A percentile compares a stretch with the other conserved stretches of the same genome.
phyloP scores from a whole-genome alignment of 2,329 filamentous ascomycete genomes.

The Escovopsis weberi region DNA sequence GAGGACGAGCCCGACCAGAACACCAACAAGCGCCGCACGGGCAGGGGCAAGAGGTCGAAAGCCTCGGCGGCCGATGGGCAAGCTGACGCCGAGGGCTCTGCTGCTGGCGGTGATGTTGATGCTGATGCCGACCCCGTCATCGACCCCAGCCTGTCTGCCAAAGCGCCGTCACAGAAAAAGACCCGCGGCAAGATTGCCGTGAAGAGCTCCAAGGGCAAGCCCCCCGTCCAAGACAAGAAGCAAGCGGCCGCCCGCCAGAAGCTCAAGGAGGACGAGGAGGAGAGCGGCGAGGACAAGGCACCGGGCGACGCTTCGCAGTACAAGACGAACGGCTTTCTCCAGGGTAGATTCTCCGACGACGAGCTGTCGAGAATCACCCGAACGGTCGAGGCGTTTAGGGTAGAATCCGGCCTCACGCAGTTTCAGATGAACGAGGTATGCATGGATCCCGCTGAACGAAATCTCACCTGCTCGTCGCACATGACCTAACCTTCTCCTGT shows the following conservation, averaged over 20 bases:
- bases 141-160: slow-evolving; percentile 20
- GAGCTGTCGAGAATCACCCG: slow-evolving; percentile 27
- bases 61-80: slow-evolving; percentile 16
- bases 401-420: slow-evolving; percentile 27
- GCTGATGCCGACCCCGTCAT: slow-evolving; percentile 7
- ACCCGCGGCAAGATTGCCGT: slow-evolving; percentile 15
- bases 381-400: slow-evolving; percentile 30
- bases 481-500: slow-evolving; percentile 1
- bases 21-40: slow-evolving; percentile 15
- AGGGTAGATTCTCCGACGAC: slow-evolving; percentile 28
- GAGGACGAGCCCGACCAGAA: not conserved
- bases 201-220: slow-evolving; percentile 9
- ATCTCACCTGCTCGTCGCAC: slow-evolving; percentile 7
- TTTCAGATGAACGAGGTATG: slow-evolving; percentile 31
- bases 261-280: slow-evolving; percentile 5
- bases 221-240: slow-evolving; percentile 9
- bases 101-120: slow-evolving; percentile 8
- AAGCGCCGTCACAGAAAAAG: slow-evolving; percentile 17
- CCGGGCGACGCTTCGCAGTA: slow-evolving; percentile 1
- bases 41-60: slow-evolving; percentile 33
- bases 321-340: slow-evolving; percentile 15
- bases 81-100: slow-evolving; percentile 6
- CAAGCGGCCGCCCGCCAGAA: slow-evolving; percentile 4
- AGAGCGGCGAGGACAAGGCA: too few species aligned
- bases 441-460: slow-evolving; percentile 16